A percentile compares a stretch with the other conserved stretches of the same genome.
Evolutionary conservation across 345 rosid genomes (phyloP).

Genomic region (Syzygium aqueum): DNA sequence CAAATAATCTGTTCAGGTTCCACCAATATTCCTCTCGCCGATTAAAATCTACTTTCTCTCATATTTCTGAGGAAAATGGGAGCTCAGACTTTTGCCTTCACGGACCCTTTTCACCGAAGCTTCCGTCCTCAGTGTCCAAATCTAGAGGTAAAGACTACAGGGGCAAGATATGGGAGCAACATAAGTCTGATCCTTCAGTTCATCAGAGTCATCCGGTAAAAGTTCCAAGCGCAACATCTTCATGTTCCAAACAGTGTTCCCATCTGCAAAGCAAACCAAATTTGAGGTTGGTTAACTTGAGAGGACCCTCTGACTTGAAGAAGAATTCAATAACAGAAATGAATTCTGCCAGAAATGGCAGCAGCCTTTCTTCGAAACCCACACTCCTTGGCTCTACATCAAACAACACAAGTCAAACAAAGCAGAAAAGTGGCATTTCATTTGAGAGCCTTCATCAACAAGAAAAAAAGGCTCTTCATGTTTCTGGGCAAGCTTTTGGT

Average conservation of each 20-base stretch:
- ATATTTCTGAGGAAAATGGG: conserved; percentile 12
- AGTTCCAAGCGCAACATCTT: conserved; percentile 18
- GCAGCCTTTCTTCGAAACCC: background rate
- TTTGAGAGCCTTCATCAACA: conserved; percentile 19
- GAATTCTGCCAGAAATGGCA: background rate
- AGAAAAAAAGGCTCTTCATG: conserved; percentile 9
- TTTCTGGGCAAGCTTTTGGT: conserved; percentile 28
- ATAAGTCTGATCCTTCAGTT: conserved; percentile 1
- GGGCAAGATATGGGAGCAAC: conserved; percentile 19
- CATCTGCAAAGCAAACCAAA: conserved; percentile 13
- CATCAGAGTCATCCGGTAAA: conserved; percentile 18
- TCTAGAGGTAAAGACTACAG: conserved; percentile 51
- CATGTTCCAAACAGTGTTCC: background rate
- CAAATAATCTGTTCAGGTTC: conserved; percentile 26
- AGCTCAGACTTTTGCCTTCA: conserved; percentile 10
- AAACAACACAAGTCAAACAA: conserved; percentile 13
- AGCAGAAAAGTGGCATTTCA: conserved; percentile 25
- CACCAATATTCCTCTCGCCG: conserved; percentile 41
- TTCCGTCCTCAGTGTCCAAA: conserved; percentile 44
- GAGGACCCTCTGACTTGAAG: conserved; percentile 13
- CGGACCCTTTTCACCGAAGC: conserved; percentile 23
- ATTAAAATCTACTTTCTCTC: conserved; percentile 33
- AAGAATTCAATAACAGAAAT: conserved; percentile 7
- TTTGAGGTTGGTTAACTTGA: conserved; percentile 9
- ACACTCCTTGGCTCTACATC: conserved; percentile 1